Percentiles rank a stretch among this genome's conserved stretches.
Conservation (phyloP, 148 eudicot genomes). For the Heliosperma pusillum region DNA sequence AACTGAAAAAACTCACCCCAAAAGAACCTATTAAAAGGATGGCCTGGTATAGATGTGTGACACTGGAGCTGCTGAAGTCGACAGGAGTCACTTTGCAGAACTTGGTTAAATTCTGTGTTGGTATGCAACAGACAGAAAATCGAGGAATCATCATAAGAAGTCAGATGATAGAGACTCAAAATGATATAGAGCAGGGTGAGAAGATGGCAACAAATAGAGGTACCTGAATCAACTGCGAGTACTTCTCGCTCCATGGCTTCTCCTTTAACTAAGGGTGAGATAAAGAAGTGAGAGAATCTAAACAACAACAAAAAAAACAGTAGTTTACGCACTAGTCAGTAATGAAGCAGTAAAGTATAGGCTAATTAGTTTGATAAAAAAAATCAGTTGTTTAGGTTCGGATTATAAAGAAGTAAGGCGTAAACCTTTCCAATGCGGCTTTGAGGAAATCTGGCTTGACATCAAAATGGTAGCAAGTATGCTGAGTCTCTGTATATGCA, state of each 20-base stretch:
- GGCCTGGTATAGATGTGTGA: constrained; percentile 71
- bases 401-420: neutral
- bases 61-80: constrained; percentile 97
- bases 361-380: neutral
- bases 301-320: neutral
- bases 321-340: neutral
- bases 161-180: neutral
- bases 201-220: constrained; percentile 4
- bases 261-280: constrained; percentile 78
- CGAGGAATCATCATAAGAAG: neutral
- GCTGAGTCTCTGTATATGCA: constrained; percentile 94
- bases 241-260: constrained; percentile 97
- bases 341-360: neutral
- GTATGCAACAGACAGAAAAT: constrained; percentile 12
- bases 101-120: constrained; percentile 81
- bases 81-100: constrained; percentile 84
- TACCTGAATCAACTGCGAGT: constrained; percentile 92
- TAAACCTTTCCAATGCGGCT: constrained; percentile 54
- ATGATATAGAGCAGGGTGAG: neutral
- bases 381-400: neutral
- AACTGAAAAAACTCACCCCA: constrained; percentile 60
- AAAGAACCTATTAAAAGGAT: constrained; percentile 75
- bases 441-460: constrained; percentile 81
- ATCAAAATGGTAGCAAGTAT: constrained; percentile 95
- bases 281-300: constrained; percentile 88